Percentiles rank a stretch among this genome's conserved stretches.
These are phyloP conservation scores for Talaromyces sp. DNA, from an alignment of 2,329 filamentous ascomycete species.

Conservation along the genomic window DNA sequence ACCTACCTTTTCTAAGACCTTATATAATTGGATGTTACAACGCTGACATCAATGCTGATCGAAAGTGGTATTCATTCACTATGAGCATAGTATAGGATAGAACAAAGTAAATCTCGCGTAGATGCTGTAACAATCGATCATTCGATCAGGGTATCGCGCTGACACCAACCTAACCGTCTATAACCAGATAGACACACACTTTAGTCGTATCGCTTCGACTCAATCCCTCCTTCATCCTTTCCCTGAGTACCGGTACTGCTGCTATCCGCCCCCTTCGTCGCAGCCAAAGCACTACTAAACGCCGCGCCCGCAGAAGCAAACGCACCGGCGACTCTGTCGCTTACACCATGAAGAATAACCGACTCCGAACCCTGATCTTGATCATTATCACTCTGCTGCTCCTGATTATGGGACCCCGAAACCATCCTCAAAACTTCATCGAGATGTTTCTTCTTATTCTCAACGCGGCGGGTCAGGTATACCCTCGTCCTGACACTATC, in stretches of 20 bases:
- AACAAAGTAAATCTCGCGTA: background rate
- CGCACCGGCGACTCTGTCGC: background rate
- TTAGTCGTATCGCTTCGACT: background rate
- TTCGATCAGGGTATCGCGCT: background rate
- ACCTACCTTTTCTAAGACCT: background rate
- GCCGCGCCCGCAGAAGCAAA: conserved; percentile 10
- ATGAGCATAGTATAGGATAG: background rate
- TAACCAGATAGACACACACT: background rate
- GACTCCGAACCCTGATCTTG: conserved; percentile 12
- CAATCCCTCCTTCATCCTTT: background rate
- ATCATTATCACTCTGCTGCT: background rate
- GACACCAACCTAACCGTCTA: background rate
- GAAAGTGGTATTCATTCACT: background rate
- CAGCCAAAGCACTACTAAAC: conserved; percentile 10
- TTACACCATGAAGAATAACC: conserved; percentile 13
- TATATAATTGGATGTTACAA: background rate
- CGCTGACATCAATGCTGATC: background rate
- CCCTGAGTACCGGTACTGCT: background rate
- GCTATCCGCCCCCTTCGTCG: background rate
- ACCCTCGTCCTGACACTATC: conserved; percentile 53
- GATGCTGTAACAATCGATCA: background rate
- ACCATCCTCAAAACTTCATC: conserved; percentile 34
- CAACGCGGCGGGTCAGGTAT: conserved; percentile 56
- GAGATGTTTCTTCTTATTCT: conserved; percentile 36
- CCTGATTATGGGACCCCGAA: no score